These are phyloP conservation scores for Paraphoma chrysanthemicola DNA, from an alignment of 2,329 filamentous ascomycete genomes.

Conservation along the genomic window DNA sequence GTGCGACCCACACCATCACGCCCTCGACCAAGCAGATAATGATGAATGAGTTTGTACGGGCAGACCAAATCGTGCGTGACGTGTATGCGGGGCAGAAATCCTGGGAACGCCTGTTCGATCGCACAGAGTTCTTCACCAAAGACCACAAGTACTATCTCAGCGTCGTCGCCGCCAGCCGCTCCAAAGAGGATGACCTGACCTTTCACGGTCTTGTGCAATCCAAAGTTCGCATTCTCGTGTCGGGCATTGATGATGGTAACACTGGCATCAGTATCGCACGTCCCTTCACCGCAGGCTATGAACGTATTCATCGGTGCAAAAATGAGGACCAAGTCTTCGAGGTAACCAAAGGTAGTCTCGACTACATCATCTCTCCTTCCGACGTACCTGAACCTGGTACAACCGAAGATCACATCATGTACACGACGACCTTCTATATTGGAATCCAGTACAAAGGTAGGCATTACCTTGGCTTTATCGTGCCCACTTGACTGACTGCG, in stretches of 20 bases:
- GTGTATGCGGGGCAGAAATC: slow-evolving; percentile 78
- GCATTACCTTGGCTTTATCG: background rate
- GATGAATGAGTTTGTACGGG: slow-evolving; percentile 80
- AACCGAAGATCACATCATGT: slow-evolving; percentile 64
- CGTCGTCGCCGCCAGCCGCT: slow-evolving; percentile 81
- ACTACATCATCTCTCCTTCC: slow-evolving; percentile 63
- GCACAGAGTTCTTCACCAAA: slow-evolving; percentile 90
- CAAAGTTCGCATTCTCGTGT: slow-evolving; percentile 85
- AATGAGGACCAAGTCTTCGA: slow-evolving; percentile 67
- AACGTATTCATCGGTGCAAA: slow-evolving; percentile 76
- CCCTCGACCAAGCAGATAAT: slow-evolving; percentile 85
- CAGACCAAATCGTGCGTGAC: slow-evolving; percentile 75
- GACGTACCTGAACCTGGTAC: slow-evolving; percentile 55
- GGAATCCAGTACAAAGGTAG: slow-evolving; percentile 71
- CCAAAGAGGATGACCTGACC: slow-evolving; percentile 81
- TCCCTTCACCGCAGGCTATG: slow-evolving; percentile 91
- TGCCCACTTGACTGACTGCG: too few species aligned
- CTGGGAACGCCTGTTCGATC: slow-evolving; percentile 89
- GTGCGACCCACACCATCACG: slow-evolving; percentile 92
- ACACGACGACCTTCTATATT: slow-evolving; percentile 94
- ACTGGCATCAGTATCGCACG: slow-evolving; percentile 81
- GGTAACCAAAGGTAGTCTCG: slow-evolving; percentile 67
- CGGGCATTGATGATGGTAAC: slow-evolving; percentile 79
- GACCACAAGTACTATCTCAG: slow-evolving; percentile 97
- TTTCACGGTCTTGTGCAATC: slow-evolving; percentile 96